Evolutionary conservation across 2,329 filamentous ascomycete genomes (phyloP).

Genomic region (Xylaria sp.): DNA sequence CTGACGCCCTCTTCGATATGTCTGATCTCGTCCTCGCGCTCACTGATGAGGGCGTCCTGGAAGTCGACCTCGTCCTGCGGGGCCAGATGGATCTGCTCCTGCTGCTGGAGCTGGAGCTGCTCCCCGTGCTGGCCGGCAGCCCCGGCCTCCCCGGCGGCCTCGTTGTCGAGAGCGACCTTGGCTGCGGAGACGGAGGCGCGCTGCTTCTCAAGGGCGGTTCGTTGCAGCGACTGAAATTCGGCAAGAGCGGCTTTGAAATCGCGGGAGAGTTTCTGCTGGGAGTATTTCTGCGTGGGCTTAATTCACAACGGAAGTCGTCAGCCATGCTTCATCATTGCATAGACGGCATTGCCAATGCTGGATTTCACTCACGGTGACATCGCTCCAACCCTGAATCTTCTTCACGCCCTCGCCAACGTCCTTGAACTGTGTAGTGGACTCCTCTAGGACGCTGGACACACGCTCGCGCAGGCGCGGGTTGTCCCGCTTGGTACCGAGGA

Average conservation of each 20-base stretch:
- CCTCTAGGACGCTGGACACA: constrained; percentile 86
- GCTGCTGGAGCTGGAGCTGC: constrained; percentile 59
- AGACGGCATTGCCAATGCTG: too few species aligned
- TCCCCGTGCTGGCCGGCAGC: constrained; percentile 47
- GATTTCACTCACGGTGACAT: constrained; percentile 70
- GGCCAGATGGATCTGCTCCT: constrained; percentile 80
- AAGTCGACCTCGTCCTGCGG: constrained; percentile 97
- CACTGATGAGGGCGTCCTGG: constrained; percentile 93
- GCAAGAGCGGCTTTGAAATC: constrained; percentile 90
- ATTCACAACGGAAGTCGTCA: constrained; percentile 14
- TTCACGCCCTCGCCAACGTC: constrained; percentile 94
- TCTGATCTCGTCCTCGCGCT: constrained; percentile 95
- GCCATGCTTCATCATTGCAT: not conserved
- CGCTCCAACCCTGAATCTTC: constrained; percentile 87
- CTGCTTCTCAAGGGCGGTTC: constrained; percentile 90
- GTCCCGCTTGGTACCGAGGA: constrained; percentile 90
- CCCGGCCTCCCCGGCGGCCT: constrained; percentile 49
- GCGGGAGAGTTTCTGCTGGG: constrained; percentile 91
- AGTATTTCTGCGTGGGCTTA: constrained; percentile 94
- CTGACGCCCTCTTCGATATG: constrained; percentile 97
- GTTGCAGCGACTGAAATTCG: constrained; percentile 93
- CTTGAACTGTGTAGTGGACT: constrained; percentile 87
- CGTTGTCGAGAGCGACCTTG: constrained; percentile 77
- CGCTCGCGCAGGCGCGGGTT: constrained; percentile 90
- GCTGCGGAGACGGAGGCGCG: constrained; percentile 85